Percentiles rank a stretch among this genome's conserved stretches.
phyloP scores from a whole-genome alignment of 176 grass and related monocot species.

The Raddia guianensis region DNA sequence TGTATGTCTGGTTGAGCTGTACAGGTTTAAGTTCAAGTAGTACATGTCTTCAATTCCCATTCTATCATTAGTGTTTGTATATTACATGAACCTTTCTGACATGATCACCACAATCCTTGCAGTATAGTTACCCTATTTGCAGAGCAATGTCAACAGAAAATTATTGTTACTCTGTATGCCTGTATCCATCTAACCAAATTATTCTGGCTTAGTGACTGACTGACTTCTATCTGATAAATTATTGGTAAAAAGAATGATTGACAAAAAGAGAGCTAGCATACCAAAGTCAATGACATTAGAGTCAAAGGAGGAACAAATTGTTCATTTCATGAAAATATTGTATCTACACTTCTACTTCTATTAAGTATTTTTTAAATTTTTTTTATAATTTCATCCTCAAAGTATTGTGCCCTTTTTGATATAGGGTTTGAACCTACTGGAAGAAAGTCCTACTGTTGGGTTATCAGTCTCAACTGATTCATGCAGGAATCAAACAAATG shows the following conservation, averaged over 20 bases:
- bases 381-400: background rate
- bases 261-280: background rate
- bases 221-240: background rate
- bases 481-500: conserved; percentile 27
- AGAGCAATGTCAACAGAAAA: background rate
- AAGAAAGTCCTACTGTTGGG: conserved; percentile 30
- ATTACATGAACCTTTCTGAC: background rate
- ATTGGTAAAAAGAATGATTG: background rate
- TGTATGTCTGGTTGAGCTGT: background rate
- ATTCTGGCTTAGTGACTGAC: background rate
- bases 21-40: conserved; percentile 2
- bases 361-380: background rate
- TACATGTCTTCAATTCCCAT: background rate
- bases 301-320: background rate
- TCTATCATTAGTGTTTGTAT: background rate
- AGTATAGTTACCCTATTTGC: background rate
- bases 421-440: conserved; percentile 37
- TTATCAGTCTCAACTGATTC: conserved; percentile 23
- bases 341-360: background rate
- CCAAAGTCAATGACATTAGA: background rate
- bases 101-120: background rate
- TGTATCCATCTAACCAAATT: background rate
- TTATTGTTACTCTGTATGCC: background rate
- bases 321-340: background rate
- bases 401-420: conserved; percentile 14